Conservation (phyloP, 768 basidiomycete species). For the Asterophora parasitica region DNA sequence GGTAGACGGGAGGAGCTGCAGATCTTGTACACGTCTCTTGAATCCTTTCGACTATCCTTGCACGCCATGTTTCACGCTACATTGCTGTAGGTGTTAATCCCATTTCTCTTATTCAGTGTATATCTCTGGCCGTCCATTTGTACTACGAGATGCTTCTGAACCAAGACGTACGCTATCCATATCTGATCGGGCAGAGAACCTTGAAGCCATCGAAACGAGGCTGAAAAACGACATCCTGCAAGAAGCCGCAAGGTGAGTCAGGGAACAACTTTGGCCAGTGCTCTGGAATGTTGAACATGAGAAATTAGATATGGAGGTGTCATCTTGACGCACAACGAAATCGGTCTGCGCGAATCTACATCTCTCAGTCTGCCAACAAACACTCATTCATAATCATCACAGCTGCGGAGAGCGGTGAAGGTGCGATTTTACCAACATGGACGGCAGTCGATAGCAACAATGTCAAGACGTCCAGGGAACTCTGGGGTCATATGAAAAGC, state of each 20-base stretch:
- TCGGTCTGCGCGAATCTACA: slow-evolving; percentile 44
- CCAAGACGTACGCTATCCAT: slow-evolving; percentile 74
- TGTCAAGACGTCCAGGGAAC: slow-evolving; percentile 83
- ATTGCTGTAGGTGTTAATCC: slow-evolving; percentile 9
- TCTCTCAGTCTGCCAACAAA: not conserved
- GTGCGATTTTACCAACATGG: slow-evolving; percentile 89
- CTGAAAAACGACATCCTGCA: slow-evolving; percentile 88
- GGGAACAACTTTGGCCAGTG: not conserved
- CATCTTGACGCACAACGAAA: slow-evolving; percentile 90
- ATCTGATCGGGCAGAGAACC: slow-evolving; percentile 90
- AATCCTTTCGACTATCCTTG: slow-evolving; percentile 1
- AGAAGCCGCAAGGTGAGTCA: slow-evolving; percentile 64
- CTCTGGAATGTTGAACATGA: slow-evolving; percentile 3
- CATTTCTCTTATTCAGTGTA: slow-evolving; percentile 47
- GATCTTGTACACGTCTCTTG: not conserved
- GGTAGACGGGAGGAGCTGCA: not conserved
- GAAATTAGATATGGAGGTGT: slow-evolving; percentile 75
- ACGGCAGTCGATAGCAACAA: slow-evolving; percentile 69
- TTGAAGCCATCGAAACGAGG: slow-evolving; percentile 88
- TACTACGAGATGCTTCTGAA: slow-evolving; percentile 81
- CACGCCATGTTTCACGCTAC: not conserved
- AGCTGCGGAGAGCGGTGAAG: slow-evolving; percentile 62
- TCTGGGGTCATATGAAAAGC: slow-evolving; percentile 74
- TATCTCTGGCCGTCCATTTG: slow-evolving; percentile 89
- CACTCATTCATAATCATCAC: slow-evolving; percentile 2